These are phyloP conservation scores for Aspergillus phoenicis DNA, from an alignment of 2,329 filamentous ascomycete species.

Conservation along the genomic window DNA sequence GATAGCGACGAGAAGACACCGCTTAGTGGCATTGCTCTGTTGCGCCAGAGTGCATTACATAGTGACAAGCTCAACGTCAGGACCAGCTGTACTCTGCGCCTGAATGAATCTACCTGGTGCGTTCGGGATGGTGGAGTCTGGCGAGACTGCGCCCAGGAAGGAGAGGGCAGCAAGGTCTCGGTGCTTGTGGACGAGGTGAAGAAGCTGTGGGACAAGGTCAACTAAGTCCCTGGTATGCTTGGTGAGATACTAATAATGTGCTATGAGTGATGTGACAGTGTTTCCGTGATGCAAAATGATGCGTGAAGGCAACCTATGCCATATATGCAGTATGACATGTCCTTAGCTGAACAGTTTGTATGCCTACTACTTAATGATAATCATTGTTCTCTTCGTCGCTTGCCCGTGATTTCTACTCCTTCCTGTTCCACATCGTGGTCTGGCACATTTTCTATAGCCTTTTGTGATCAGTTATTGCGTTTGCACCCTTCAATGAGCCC, in stretches of 20 bases:
- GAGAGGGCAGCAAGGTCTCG: conserved; percentile 49
- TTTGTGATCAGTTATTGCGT: background rate
- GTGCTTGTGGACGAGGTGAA: conserved; percentile 78
- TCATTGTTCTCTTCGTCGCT: background rate
- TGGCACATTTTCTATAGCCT: background rate
- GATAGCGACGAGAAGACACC: conserved; percentile 62
- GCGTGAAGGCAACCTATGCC: background rate
- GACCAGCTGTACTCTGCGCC: conserved; percentile 75
- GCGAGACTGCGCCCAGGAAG: conserved; percentile 74
- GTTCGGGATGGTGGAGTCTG: conserved; percentile 77
- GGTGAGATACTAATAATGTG: background rate
- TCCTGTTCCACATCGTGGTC: no score
- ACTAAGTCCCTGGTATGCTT: conserved; percentile 18
- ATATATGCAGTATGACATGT: background rate
- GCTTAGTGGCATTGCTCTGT: conserved; percentile 50
- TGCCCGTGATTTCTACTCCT: no score
- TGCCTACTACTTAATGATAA: background rate
- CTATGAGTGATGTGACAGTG: conserved; percentile 1
- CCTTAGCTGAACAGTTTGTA: background rate
- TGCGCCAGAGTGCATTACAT: conserved; percentile 55
- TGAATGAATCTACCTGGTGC: conserved; percentile 81
- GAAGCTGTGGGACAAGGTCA: conserved; percentile 59
- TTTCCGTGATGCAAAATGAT: background rate
- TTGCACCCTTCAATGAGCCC: background rate
- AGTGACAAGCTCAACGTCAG: conserved; percentile 63